A percentile compares a stretch with the other conserved stretches of the same genome.
Conservation (phyloP, 106 monocot species). For the Amphibolis antarctica region DNA sequence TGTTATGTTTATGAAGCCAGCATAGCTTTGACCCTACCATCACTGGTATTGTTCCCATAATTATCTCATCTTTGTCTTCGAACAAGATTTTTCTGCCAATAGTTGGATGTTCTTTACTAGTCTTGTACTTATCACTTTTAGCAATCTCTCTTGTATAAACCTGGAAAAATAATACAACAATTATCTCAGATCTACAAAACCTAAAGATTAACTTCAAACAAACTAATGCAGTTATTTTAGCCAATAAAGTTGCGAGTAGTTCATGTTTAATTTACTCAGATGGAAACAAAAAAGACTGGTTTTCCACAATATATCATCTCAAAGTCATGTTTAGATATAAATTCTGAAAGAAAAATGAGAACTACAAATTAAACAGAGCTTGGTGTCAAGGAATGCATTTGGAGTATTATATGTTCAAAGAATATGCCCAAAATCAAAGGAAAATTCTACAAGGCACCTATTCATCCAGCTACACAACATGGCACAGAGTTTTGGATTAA, state of each 20-base stretch:
- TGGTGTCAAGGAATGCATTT: too few relatives aligned
- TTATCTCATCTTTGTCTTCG: conserved; percentile 41
- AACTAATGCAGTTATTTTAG: neutral
- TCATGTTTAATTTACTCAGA: neutral
- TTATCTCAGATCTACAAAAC: neutral
- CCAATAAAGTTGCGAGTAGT: neutral
- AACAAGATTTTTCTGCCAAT: conserved; percentile 27
- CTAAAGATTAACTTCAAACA: neutral
- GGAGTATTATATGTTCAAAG: too few relatives aligned
- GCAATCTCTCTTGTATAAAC: conserved; percentile 36
- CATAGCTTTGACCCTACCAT: conserved; percentile 85
- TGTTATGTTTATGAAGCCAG: conserved; percentile 52
- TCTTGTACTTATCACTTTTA: conserved; percentile 56
- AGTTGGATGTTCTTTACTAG: conserved; percentile 31
- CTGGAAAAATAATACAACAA: conserved; percentile 16
- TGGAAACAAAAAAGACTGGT: neutral
- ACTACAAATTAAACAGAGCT: too few relatives aligned
- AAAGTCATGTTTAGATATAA: neutral
- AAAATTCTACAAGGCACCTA: too few relatives aligned
- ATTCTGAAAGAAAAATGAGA: too few relatives aligned
- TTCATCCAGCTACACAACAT: too few relatives aligned
- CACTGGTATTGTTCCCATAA: conserved; percentile 68
- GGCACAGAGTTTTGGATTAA: too few relatives aligned
- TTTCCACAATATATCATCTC: neutral
- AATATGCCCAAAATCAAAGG: too few relatives aligned